These are phyloP conservation scores for Ustilago esculenta DNA, from an alignment of 1,284 basidiomycete genomes.

Conservation along the genomic window DNA sequence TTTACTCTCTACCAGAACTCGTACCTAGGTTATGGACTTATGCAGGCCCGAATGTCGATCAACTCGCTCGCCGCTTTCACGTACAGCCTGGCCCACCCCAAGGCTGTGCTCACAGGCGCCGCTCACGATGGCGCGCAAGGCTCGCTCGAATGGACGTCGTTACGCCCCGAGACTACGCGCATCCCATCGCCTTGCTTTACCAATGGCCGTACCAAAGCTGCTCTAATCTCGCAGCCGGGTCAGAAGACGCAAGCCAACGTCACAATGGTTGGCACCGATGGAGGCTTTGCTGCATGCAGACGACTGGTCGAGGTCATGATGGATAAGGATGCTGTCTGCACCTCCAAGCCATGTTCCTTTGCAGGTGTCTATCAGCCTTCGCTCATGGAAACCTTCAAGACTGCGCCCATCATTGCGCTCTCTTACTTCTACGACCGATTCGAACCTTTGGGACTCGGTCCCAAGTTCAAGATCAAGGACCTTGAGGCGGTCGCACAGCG, in stretches of 20 bases:
- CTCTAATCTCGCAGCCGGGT: slow-evolving; percentile 77
- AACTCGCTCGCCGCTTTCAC: slow-evolving; percentile 91
- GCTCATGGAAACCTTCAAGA: slow-evolving; percentile 83
- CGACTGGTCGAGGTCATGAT: slow-evolving; percentile 87
- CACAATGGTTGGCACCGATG: slow-evolving; percentile 69
- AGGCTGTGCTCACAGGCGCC: slow-evolving; percentile 41
- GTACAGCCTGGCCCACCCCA: slow-evolving; percentile 70
- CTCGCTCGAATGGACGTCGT: slow-evolving; percentile 61
- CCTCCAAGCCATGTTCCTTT: slow-evolving; percentile 87
- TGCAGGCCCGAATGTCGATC: slow-evolving; percentile 84
- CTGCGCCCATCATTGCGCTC: slow-evolving; percentile 65
- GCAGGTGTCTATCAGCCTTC: slow-evolving; percentile 97
- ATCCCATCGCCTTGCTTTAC: slow-evolving; percentile 85
- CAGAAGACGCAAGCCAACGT: slow-evolving; percentile 54
- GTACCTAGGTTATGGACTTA: slow-evolving; percentile 88
- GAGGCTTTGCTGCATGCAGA: slow-evolving; percentile 85
- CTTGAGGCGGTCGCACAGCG: slow-evolving; percentile 53
- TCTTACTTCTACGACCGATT: slow-evolving; percentile 98
- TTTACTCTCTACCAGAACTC: slow-evolving; percentile 66
- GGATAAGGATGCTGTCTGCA: slow-evolving; percentile 91
- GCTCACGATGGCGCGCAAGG: slow-evolving; percentile 29
- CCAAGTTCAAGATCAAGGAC: slow-evolving; percentile 57
- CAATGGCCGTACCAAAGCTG: slow-evolving; percentile 73
- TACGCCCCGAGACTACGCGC: slow-evolving; percentile 59
- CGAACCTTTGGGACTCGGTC: slow-evolving; percentile 76